These are phyloP conservation scores for Clonostachys byssicola DNA, from an alignment of 2,329 filamentous ascomycete species.

Conservation along the genomic window DNA sequence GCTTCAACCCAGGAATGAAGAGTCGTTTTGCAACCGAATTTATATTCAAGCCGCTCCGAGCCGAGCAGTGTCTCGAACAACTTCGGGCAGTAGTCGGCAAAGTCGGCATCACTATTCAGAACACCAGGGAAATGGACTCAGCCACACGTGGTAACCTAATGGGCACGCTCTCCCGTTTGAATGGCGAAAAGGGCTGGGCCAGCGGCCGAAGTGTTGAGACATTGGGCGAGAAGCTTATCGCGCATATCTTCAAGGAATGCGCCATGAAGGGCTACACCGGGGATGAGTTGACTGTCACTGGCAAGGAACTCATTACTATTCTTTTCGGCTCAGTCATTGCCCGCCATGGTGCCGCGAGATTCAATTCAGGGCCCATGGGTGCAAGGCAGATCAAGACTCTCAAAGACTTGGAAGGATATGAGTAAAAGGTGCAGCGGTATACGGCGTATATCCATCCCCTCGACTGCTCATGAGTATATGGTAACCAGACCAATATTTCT, in stretches of 20 bases:
- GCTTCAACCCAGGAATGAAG: constrained; percentile 55
- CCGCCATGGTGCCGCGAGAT: constrained; percentile 11
- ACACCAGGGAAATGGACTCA: constrained; percentile 12
- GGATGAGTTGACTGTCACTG: constrained; percentile 14
- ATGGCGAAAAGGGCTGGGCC: constrained; percentile 47
- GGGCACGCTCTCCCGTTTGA: constrained; percentile 33
- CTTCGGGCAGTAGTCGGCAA: constrained; percentile 27
- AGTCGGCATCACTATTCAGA: constrained; percentile 19
- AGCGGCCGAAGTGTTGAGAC: constrained; percentile 59
- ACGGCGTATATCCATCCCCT: no score
- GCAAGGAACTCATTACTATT: constrained; percentile 19
- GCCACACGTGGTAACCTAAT: constrained; percentile 17
- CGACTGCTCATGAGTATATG: no score
- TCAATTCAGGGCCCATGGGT: constrained; percentile 14
- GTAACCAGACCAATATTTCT: no score
- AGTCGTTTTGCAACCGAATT: constrained; percentile 61
- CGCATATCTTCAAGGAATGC: constrained; percentile 25
- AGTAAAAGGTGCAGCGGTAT: constrained; percentile 6
- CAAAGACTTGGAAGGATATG: constrained; percentile 19
- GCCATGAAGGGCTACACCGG: constrained; percentile 22
- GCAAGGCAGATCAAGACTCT: constrained; percentile 23
- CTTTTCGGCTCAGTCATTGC: constrained; percentile 17
- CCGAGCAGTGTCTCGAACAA: constrained; percentile 39
- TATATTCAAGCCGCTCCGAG: constrained; percentile 43
- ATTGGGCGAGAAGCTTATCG: constrained; percentile 46